Evolutionary conservation across 1,139 yeast genomes (phyloP).

Genomic region (Hansenula lynferdii): DNA sequence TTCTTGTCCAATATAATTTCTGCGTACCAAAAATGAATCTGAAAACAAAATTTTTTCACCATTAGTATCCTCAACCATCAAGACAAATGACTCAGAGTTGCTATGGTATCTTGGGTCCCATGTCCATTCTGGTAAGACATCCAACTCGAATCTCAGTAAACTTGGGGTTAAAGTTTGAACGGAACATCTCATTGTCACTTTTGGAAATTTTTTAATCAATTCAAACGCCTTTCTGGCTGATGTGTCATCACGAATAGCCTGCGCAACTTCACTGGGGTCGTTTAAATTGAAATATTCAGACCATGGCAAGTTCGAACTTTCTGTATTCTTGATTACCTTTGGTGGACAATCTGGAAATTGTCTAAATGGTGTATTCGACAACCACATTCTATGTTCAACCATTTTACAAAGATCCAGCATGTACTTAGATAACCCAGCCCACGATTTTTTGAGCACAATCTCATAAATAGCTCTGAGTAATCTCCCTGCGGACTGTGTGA

Average conservation of each 20-base stretch:
- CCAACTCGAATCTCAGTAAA: conserved; percentile 60
- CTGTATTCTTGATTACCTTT: conserved; percentile 70
- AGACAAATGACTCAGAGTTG: conserved; percentile 54
- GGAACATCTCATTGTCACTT: conserved; percentile 48
- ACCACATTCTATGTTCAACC: conserved; percentile 82
- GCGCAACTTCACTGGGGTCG: conserved; percentile 73
- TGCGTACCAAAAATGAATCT: conserved; percentile 51
- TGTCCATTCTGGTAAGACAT: conserved; percentile 63
- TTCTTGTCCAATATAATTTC: conserved; percentile 43
- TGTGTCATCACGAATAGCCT: conserved; percentile 70
- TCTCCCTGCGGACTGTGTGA: conserved; percentile 92
- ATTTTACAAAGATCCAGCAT: conserved; percentile 69
- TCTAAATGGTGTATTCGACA: conserved; percentile 78
- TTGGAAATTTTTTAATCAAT: conserved; percentile 69
- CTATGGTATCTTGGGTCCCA: conserved; percentile 73
- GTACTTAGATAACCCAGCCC: conserved; percentile 62
- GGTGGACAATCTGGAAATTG: conserved; percentile 69
- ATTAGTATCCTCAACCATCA: conserved; percentile 79
- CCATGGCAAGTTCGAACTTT: conserved; percentile 84
- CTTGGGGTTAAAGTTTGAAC: conserved; percentile 77
- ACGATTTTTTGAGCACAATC: conserved; percentile 61
- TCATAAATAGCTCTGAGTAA: conserved; percentile 82
- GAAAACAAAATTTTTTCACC: conserved; percentile 67
- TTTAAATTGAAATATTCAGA: conserved; percentile 60
- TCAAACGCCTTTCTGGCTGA: conserved; percentile 61